Evolutionary conservation across 2,329 filamentous ascomycete species (phyloP).

Genomic region (Colletotrichum simmondsii): DNA sequence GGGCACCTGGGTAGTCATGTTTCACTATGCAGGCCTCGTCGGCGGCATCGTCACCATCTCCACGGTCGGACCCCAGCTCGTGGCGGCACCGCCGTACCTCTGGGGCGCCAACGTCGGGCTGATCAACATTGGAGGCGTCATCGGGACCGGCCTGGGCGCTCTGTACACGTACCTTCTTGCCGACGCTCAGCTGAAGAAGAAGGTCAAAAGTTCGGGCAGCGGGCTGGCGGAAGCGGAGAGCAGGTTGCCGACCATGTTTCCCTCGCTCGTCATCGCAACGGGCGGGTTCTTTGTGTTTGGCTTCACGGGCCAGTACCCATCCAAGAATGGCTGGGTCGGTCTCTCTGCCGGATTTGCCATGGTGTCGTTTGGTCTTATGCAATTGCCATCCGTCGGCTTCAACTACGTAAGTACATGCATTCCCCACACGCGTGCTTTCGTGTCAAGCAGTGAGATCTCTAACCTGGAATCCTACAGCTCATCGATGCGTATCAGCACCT

Average conservation of each 20-base stretch:
- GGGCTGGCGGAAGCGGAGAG: constrained; percentile 48
- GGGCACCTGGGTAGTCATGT: constrained; percentile 48
- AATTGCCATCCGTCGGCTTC: constrained; percentile 51
- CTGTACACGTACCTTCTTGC: constrained; percentile 41
- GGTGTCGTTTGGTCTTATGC: constrained; percentile 50
- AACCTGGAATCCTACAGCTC: constrained; percentile 44
- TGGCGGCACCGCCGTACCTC: constrained; percentile 44
- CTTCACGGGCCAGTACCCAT: constrained; percentile 47
- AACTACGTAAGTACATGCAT: constrained; percentile 46
- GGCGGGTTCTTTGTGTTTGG: constrained; percentile 49
- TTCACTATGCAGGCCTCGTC: constrained; percentile 50
- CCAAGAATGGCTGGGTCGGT: constrained; percentile 45
- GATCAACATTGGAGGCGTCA: constrained; percentile 46
- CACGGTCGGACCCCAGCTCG: constrained; percentile 44
- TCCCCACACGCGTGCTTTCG: neutral
- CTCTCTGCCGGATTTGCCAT: constrained; percentile 48
- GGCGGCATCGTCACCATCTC: constrained; percentile 48
- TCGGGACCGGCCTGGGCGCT: constrained; percentile 43
- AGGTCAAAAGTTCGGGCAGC: constrained; percentile 37
- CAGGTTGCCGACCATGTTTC: constrained; percentile 44
- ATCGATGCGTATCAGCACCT: constrained; percentile 61
- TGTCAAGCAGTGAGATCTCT: neutral
- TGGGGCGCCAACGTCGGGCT: constrained; percentile 47
- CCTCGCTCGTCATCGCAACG: constrained; percentile 43
- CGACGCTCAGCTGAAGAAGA: constrained; percentile 38